These are phyloP conservation scores for Tricharina praecox DNA, from an alignment of 495 filamentous ascomycete species.

Conservation along the genomic window DNA sequence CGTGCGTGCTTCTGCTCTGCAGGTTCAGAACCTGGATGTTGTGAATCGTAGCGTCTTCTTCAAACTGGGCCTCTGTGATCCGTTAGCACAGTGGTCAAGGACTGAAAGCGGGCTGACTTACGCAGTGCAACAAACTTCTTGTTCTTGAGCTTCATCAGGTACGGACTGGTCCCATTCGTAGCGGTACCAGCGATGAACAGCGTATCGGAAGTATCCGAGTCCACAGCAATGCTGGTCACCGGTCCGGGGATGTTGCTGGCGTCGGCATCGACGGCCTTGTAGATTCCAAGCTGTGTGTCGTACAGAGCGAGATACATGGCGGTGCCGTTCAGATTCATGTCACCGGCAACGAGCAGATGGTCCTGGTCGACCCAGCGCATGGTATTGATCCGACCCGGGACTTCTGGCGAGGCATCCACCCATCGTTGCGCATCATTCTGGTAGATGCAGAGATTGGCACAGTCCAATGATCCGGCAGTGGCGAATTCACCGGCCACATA, in stretches of 20 bases:
- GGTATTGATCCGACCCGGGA: conserved; percentile 49
- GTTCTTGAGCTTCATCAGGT: conserved; percentile 61
- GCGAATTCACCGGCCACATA: conserved; percentile 76
- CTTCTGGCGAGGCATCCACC: conserved; percentile 45
- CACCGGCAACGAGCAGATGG: conserved; percentile 57
- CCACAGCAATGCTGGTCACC: conserved; percentile 45
- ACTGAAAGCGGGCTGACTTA: conserved; percentile 8
- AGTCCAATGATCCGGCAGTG: conserved; percentile 65
- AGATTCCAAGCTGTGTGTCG: conserved; percentile 42
- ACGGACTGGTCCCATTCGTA: conserved; percentile 45
- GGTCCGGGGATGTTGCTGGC: conserved; percentile 51
- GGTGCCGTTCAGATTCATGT: conserved; percentile 49
- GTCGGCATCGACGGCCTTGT: conserved; percentile 45
- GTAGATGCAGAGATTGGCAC: conserved; percentile 65
- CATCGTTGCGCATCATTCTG: conserved; percentile 51
- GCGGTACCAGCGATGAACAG: conserved; percentile 64
- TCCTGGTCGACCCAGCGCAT: conserved; percentile 59
- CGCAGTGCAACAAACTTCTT: conserved; percentile 32
- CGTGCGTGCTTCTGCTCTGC: conserved; percentile 40
- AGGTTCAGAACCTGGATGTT: conserved; percentile 67
- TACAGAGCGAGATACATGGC: conserved; percentile 57
- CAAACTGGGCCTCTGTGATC: conserved; percentile 34
- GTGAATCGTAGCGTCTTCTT: conserved; percentile 46
- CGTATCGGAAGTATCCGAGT: conserved; percentile 48
- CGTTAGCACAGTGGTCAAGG: background rate